These are phyloP conservation scores for Candida vaughaniae DNA, from an alignment of 805 yeast genomes.

Conservation along the genomic window DNA sequence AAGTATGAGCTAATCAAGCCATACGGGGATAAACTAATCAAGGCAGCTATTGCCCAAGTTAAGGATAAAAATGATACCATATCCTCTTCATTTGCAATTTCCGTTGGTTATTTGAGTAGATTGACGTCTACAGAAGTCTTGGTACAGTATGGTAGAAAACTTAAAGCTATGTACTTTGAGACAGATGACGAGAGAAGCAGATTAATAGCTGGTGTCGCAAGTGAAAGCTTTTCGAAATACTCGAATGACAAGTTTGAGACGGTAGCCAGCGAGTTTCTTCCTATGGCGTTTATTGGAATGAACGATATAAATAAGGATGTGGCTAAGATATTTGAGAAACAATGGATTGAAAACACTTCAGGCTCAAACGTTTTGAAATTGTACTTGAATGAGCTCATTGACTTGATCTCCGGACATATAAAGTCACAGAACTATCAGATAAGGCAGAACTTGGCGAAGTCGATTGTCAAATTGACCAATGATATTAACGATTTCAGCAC, in stretches of 20 bases:
- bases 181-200: slow-evolving; percentile 48
- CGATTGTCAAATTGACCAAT: slow-evolving; percentile 56
- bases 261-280: slow-evolving; percentile 65
- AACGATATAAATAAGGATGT: slow-evolving; percentile 57
- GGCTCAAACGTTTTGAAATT: slow-evolving; percentile 75
- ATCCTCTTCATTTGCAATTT: slow-evolving; percentile 69
- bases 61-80: slow-evolving; percentile 72
- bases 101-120: slow-evolving; percentile 77
- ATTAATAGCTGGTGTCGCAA: slow-evolving; percentile 56
- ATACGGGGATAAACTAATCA: slow-evolving; percentile 63
- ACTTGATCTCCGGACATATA: slow-evolving; percentile 49
- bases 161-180: slow-evolving; percentile 61
- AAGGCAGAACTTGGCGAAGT: slow-evolving; percentile 67
- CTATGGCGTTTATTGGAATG: slow-evolving; percentile 75
- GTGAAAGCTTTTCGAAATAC: slow-evolving; percentile 65
- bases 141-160: slow-evolving; percentile 49
- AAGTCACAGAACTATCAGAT: slow-evolving; percentile 57
- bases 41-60: slow-evolving; percentile 56
- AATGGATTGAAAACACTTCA: slow-evolving; percentile 77
- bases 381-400: slow-evolving; percentile 67
- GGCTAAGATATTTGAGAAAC: slow-evolving; percentile 50
- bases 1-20: slow-evolving; percentile 46
- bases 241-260: slow-evolving; percentile 66
- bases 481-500: slow-evolving; percentile 33
- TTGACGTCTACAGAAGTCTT: slow-evolving; percentile 54